phyloP scores from a whole-genome alignment of 768 basidiomycete genomes.

The Tulasnella sp. region DNA sequence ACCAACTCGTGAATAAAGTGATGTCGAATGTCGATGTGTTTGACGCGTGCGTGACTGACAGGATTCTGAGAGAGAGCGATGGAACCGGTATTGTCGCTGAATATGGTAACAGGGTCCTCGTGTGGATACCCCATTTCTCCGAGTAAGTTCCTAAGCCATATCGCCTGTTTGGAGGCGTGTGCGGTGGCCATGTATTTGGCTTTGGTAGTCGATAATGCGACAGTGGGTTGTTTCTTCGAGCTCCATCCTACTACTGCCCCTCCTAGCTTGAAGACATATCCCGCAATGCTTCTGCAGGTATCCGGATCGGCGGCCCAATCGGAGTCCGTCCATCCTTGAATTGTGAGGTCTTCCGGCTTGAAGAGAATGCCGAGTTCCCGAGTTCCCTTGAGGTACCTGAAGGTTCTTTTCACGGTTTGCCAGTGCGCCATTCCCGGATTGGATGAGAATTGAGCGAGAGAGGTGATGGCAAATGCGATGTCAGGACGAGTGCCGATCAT shows the following conservation, averaged over 20 bases:
- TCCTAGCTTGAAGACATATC: too few relatives aligned
- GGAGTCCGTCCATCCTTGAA: slow-evolving; percentile 19
- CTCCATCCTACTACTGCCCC: too few relatives aligned
- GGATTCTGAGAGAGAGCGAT: background rate
- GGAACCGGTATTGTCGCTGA: background rate
- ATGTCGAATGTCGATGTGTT: background rate
- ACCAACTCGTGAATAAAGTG: slow-evolving; percentile 21
- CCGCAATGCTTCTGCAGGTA: too few relatives aligned
- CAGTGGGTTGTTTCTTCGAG: too few relatives aligned
- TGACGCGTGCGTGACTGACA: background rate
- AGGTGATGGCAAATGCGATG: slow-evolving; percentile 12
- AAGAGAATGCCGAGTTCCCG: background rate
- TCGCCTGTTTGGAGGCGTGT: too few relatives aligned
- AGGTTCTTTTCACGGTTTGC: slow-evolving; percentile 14
- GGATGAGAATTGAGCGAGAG: slow-evolving; percentile 15
- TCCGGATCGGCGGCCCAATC: slow-evolving; percentile 23
- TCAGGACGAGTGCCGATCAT: slow-evolving; percentile 18
- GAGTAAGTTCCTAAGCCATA: too few relatives aligned
- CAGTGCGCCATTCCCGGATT: slow-evolving; percentile 19
- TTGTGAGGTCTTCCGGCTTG: slow-evolving; percentile 12
- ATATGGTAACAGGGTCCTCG: background rate
- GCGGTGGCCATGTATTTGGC: too few relatives aligned
- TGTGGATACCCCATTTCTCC: too few relatives aligned
- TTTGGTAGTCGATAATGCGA: too few relatives aligned
- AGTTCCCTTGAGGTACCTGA: slow-evolving; percentile 17